A percentile compares a stretch with the other conserved stretches of the same genome.
Conservation (phyloP, 2,329 filamentous ascomycete species). For the Chrysosphaeria jannelii region DNA sequence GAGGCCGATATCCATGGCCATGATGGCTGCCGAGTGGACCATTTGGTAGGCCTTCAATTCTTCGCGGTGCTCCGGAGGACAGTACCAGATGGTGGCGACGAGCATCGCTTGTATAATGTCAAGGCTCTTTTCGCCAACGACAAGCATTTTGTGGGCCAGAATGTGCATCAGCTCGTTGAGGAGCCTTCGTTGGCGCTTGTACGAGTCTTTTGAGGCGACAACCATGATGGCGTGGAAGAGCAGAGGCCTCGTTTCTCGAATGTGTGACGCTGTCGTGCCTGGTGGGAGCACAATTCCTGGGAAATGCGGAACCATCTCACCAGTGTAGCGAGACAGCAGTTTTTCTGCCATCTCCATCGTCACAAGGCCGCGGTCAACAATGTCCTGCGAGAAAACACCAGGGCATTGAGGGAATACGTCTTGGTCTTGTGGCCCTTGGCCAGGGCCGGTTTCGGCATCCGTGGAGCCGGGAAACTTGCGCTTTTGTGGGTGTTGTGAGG, state of each 20-base stretch:
- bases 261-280: conserved; percentile 19
- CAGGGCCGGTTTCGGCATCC: too few species aligned
- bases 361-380: conserved; percentile 28
- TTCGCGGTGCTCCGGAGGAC: conserved; percentile 54
- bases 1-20: conserved; percentile 61
- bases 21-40: conserved; percentile 49
- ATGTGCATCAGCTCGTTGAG: conserved; percentile 39
- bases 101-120: conserved; percentile 59
- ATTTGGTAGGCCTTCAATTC: conserved; percentile 78
- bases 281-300: conserved; percentile 29
- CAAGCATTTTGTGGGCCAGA: conserved; percentile 43
- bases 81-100: conserved; percentile 57
- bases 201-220: conserved; percentile 26
- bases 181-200: conserved; percentile 26
- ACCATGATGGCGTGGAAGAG: conserved; percentile 44
- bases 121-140: conserved; percentile 50
- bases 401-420: conserved; percentile 9
- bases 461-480: too few species aligned
- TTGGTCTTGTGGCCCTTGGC: conserved; percentile 1
- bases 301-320: conserved; percentile 27
- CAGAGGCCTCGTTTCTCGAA: conserved; percentile 27
- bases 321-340: conserved; percentile 26
- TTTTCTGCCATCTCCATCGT: conserved; percentile 21
- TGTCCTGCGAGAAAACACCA: too few species aligned
- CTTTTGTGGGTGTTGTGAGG: conserved; percentile 3